Evolutionary conservation across 2,329 filamentous ascomycete species (phyloP).

Genomic region (Fusarium sp.): DNA sequence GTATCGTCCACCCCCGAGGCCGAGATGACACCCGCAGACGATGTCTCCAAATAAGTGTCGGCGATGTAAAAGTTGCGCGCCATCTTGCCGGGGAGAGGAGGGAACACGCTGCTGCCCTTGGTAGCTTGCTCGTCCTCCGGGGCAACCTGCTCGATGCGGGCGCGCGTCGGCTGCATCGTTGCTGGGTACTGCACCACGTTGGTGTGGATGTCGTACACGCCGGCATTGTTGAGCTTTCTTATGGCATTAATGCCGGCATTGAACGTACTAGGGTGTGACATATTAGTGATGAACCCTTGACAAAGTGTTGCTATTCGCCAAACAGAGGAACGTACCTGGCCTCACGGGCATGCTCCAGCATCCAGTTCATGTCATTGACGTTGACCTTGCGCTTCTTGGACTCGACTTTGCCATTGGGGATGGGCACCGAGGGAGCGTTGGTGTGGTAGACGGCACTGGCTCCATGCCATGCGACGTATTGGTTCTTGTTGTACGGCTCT

Average conservation of each 20-base stretch:
- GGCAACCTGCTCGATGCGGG: constrained; percentile 76
- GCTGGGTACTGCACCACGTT: constrained; percentile 88
- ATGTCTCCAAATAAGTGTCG: constrained; percentile 63
- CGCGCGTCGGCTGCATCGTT: constrained; percentile 88
- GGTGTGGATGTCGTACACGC: constrained; percentile 93
- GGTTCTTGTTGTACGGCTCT: constrained; percentile 96
- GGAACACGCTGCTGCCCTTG: constrained; percentile 52
- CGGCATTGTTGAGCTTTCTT: constrained; percentile 73
- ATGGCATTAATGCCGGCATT: constrained; percentile 76
- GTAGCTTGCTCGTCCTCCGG: constrained; percentile 49
- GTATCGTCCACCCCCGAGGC: constrained; percentile 55
- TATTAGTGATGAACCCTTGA: constrained; percentile 15
- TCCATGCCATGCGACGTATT: constrained; percentile 98
- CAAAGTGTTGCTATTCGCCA: not conserved
- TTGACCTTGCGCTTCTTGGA: constrained; percentile 85
- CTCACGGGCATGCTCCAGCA: constrained; percentile 90
- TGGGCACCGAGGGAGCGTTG: constrained; percentile 76
- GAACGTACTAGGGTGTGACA: constrained; percentile 68
- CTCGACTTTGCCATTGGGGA: constrained; percentile 77
- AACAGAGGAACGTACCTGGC: constrained; percentile 68
- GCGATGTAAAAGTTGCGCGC: constrained; percentile 64
- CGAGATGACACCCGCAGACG: constrained; percentile 56
- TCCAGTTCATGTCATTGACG: constrained; percentile 95
- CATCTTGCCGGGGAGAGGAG: constrained; percentile 57
- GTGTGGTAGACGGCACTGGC: constrained; percentile 96